phyloP scores from a whole-genome alignment of 768 basidiomycete genomes.

The Plicaturopsis crispa region DNA sequence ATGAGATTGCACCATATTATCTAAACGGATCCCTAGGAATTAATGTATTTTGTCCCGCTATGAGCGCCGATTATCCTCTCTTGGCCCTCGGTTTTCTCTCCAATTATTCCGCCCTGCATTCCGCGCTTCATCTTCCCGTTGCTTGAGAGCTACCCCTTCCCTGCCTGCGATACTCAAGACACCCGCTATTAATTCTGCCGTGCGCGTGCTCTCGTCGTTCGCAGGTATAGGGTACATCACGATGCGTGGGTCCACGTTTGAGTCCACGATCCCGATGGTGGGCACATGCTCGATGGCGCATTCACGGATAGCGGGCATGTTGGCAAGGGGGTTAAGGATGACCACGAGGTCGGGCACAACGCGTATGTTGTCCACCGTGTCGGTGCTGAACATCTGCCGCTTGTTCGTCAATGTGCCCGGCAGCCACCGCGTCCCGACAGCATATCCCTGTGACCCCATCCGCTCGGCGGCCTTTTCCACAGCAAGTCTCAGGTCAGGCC shows the following conservation, averaged over 20 bases:
- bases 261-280: conserved; percentile 91
- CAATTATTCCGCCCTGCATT: conserved; percentile 8
- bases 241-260: conserved; percentile 90
- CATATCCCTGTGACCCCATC: conserved; percentile 73
- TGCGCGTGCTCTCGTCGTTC: conserved; percentile 91
- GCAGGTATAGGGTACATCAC: conserved; percentile 98
- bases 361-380: conserved; percentile 42
- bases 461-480: conserved; percentile 76
- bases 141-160: conserved; percentile 52
- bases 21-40: conserved; percentile 5
- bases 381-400: conserved; percentile 59
- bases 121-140: conserved; percentile 16
- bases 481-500: conserved; percentile 65
- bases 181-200: conserved; percentile 87
- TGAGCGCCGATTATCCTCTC: conserved; percentile 2
- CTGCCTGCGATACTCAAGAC: conserved; percentile 84
- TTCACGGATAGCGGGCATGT: conserved; percentile 84
- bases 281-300: conserved; percentile 86
- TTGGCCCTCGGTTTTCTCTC: conserved; percentile 2
- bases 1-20: no score
- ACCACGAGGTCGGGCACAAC: conserved; percentile 83
- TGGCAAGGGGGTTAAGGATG: conserved; percentile 84
- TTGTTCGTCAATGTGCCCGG: conserved; percentile 94
- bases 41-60: conserved; percentile 2
- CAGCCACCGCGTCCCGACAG: conserved; percentile 85